Evolutionary conservation across 352 stramenopile genomes (phyloP), one percentile per base, ranked within the genome.

Genomic region (Globisporangium echinulatum): DNA sequence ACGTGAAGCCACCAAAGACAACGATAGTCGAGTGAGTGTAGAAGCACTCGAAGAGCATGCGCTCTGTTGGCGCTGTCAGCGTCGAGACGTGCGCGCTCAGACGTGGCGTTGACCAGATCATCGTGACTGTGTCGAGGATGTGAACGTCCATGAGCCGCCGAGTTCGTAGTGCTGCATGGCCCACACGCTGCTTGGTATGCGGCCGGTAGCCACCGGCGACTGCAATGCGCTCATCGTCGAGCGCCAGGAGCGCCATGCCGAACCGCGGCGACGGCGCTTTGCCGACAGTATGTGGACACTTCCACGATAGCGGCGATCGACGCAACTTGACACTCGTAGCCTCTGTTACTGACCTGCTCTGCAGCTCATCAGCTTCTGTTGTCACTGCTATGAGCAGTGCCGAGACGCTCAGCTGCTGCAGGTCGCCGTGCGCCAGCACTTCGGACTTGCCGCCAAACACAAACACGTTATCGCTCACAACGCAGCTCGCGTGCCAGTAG

Each of bases 401-500:
- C 11, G 15, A 14, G 2, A 9, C 52, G 33, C 49, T 46, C 19
- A 89, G 54, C 33, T 74, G 65, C 58, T 82, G 69, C 17, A 89
- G 53, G n/a, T 87, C 75, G 7, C 69, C 69, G 49, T 78, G 77
- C 13, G 80, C 67, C 8, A 80, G 49, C 11, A 70, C 66, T 11
- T 88, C 79, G 0, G 79, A 86, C 54, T 82, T 87, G n/a, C 79
- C 79, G 15, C 77, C 79, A 60, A 88, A 85, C 15, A 87, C 42
- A 60, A 79, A 87, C 19, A 89, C 56, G 14, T 68, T 73, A 7
- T 70, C 63, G 11, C 71, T 70, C 2, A 52, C 58, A 14, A 75
- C 51, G 47, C 74, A 77, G 59, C 70, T 71, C 13, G 58, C 62
- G 44, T 78, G 69, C 74, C 74, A 82, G 42, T 82, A 82, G 8